Percentiles rank a stretch among this genome's conserved stretches.
phyloP scores from a whole-genome alignment of 1,284 basidiomycete species.

The Mycena citricolor region DNA sequence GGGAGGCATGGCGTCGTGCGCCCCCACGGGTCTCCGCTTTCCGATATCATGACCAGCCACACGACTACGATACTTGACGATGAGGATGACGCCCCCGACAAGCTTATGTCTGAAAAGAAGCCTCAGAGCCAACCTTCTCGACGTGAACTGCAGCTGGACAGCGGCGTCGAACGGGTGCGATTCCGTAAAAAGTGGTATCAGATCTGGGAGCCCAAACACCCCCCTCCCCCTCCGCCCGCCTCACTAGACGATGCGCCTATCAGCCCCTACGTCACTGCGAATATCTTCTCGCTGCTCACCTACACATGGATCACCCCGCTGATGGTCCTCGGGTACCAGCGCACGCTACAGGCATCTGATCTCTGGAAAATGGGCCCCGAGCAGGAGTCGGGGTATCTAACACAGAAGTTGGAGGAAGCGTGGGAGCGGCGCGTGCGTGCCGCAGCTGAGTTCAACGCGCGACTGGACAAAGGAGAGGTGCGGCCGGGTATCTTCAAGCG shows the following conservation, averaged over 20 bases:
- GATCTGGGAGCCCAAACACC: conserved; percentile 53
- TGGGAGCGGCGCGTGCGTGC: conserved; percentile 46
- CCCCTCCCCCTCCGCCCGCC: conserved; percentile 54
- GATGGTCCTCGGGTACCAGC: conserved; percentile 70
- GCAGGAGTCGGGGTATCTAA: conserved; percentile 50
- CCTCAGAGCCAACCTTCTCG: too few species aligned
- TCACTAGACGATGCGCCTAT: conserved; percentile 56
- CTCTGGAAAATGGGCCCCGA: conserved; percentile 65
- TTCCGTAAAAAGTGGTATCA: conserved; percentile 51
- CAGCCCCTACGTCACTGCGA: conserved; percentile 59
- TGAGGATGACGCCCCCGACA: too few species aligned
- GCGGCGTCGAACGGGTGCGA: conserved; percentile 42
- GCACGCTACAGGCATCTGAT: conserved; percentile 71
- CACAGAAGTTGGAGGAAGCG: conserved; percentile 45
- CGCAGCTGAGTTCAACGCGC: conserved; percentile 54
- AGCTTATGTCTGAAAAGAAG: too few species aligned
- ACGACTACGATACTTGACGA: too few species aligned
- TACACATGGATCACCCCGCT: conserved; percentile 70
- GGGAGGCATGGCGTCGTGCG: too few species aligned
- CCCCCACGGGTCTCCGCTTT: too few species aligned
- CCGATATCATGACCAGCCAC: too few species aligned
- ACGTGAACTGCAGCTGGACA: conserved; percentile 42
- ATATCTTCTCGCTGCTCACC: conserved; percentile 59
- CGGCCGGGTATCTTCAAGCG: conserved; percentile 35
- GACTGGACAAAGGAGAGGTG: conserved; percentile 48